A percentile compares a stretch with the other conserved stretches of the same genome.
Conservation (phyloP, 495 filamentous ascomycete species). For the Acidiella bohemica region DNA sequence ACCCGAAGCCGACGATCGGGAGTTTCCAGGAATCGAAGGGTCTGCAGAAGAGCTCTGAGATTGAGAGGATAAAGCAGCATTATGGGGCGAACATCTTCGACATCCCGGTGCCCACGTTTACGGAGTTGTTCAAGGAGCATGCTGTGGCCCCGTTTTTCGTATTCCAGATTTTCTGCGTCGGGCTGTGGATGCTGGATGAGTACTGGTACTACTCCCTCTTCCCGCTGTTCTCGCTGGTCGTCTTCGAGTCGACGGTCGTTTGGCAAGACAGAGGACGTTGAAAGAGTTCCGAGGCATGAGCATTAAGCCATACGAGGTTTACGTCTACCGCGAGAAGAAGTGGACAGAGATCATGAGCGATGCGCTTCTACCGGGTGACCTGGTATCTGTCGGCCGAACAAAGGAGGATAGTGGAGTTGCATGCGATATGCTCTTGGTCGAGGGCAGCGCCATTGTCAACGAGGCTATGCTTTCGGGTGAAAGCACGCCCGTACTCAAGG, state of each 20-base stretch:
- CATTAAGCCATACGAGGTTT: conserved; percentile 93
- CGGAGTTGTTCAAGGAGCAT: conserved; percentile 95
- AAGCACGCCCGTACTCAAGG: conserved; percentile 91
- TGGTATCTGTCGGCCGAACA: conserved; percentile 85
- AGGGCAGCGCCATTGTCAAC: conserved; percentile 94
- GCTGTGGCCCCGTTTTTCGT: conserved; percentile 98
- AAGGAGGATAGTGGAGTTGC: conserved; percentile 96
- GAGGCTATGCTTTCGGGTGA: conserved; percentile 98
- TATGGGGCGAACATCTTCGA: conserved; percentile 97
- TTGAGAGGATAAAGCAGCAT: conserved; percentile 69
- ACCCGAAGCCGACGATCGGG: conserved; percentile 63
- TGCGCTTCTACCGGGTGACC: conserved; percentile 87
- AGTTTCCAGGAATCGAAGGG: conserved; percentile 68
- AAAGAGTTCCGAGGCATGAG: conserved; percentile 98
- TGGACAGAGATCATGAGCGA: conserved; percentile 89
- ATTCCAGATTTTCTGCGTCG: conserved; percentile 97
- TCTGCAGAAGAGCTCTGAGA: conserved; percentile 53
- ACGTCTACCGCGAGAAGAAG: conserved; percentile 69
- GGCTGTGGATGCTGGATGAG: conserved; percentile 96
- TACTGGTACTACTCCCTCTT: conserved; percentile 99
- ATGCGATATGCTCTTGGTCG: conserved; percentile 90
- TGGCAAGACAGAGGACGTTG: conserved; percentile 98
- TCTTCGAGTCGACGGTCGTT: conserved; percentile 95
- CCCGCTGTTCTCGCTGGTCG: conserved; percentile 94
- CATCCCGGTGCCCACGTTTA: conserved; percentile 89